These are phyloP conservation scores for Raffaelea albimanens DNA, from an alignment of 2,329 filamentous ascomycete species.

Conservation along the genomic window DNA sequence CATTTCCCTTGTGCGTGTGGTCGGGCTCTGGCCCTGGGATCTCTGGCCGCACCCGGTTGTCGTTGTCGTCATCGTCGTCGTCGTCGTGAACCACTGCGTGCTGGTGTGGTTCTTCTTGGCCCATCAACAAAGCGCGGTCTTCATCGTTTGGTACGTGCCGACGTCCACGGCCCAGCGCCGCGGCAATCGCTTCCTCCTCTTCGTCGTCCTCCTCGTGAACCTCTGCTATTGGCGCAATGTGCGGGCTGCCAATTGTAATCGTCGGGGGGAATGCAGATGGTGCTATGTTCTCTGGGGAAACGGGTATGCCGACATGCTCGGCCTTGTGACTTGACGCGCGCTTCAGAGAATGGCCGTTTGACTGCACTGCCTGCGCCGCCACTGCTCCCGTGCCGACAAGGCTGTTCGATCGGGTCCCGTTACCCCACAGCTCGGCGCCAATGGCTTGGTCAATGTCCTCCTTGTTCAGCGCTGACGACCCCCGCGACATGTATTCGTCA, in stretches of 20 bases:
- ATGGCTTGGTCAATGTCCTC: slow-evolving; percentile 22
- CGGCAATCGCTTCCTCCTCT: not conserved
- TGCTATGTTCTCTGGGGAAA: too few relatives aligned
- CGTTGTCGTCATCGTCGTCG: not conserved
- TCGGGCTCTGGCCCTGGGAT: not conserved
- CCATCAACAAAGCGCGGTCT: slow-evolving; percentile 9
- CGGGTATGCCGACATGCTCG: too few relatives aligned
- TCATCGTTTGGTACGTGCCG: slow-evolving; percentile 1
- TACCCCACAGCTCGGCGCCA: slow-evolving; percentile 22
- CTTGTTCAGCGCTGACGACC: slow-evolving; percentile 14
- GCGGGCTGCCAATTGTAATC: not conserved
- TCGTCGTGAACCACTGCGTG: not conserved
- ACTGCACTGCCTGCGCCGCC: slow-evolving; percentile 4
- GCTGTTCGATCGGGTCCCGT: slow-evolving; percentile 15
- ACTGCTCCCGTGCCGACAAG: slow-evolving; percentile 16
- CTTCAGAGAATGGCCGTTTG: too few relatives aligned
- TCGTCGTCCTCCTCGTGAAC: not conserved
- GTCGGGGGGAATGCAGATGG: too few relatives aligned
- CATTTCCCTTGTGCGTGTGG: not conserved
- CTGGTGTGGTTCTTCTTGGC: not conserved
- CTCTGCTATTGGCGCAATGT: not conserved
- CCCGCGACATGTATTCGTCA: slow-evolving; percentile 16
- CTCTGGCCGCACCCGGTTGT: not conserved
- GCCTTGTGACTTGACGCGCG: too few relatives aligned
- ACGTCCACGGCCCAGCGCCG: not conserved